Conservation (phyloP, 2,329 filamentous ascomycete genomes). For the Colletotrichum echinochloae region DNA sequence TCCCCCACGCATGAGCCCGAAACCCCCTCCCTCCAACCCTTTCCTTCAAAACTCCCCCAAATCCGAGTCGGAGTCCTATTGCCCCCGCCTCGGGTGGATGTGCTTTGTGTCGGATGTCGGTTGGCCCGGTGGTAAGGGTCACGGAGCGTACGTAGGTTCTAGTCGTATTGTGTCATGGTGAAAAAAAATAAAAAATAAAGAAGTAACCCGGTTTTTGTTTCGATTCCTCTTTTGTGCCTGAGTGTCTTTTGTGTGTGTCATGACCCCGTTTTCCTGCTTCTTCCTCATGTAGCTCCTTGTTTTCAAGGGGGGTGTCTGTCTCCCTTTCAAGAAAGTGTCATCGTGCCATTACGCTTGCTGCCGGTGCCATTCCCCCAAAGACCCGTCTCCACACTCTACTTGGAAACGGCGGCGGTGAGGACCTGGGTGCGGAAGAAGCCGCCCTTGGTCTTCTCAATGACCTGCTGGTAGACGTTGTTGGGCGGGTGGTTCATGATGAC, state of each 20-base stretch:
- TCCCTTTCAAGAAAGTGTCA: neutral
- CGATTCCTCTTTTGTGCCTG: conserved; percentile 1
- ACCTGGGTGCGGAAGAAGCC: conserved; percentile 99
- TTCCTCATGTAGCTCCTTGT: neutral
- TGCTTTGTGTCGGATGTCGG: neutral
- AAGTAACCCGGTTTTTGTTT: neutral
- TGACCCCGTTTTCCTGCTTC: neutral
- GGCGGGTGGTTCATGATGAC: conserved; percentile 99
- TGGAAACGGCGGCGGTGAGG: conserved; percentile 75
- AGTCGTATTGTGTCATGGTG: conserved; percentile 6
- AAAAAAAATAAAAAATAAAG: neutral
- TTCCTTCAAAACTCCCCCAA: too few species aligned
- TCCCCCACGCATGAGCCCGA: neutral
- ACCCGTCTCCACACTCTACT: conserved; percentile 50
- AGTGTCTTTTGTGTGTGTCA: neutral
- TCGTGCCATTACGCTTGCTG: conserved; percentile 18
- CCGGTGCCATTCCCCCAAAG: conserved; percentile 6
- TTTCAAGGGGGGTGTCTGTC: neutral
- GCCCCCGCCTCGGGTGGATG: neutral
- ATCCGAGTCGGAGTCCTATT: neutral
- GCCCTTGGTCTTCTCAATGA: conserved; percentile 98
- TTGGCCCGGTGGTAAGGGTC: conserved; percentile 1
- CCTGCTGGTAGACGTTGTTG: conserved; percentile 98
- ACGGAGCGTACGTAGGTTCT: neutral
- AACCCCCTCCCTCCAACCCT: neutral